Evolutionary conservation across 2,329 filamentous ascomycete species (phyloP), one percentile per base, ranked within the genome.

Genomic region (Gnomoniopsis smithogilvyi): DNA sequence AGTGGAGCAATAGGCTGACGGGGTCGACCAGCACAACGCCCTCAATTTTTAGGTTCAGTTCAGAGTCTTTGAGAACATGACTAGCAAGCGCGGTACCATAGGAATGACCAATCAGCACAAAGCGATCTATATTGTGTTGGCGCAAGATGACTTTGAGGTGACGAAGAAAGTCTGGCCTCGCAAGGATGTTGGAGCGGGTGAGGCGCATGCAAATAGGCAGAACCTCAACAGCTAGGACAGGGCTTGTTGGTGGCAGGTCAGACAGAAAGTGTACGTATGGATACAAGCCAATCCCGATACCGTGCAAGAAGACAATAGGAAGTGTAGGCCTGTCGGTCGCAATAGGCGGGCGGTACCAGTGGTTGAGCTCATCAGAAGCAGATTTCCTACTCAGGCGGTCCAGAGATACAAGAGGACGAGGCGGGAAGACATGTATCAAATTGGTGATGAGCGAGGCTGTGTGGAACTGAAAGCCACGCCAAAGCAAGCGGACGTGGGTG

Each of bases 31-130:
- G 72, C 24, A 82, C 70, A 6, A 76, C 66, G 1, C 76, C 75
- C 7, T 67, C 77, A 17, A 89, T 77, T 15, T 84, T 78, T 2
- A 81, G 69, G 38, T 78, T 72, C 1, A 86, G 69, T 1, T 63
- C 65, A 1, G 77, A 69, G 24, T 78, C 76, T 26, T 78, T 78
- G 14, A 91, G 74, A 53, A 90, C 76, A 66, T 89, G 84, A 1
- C 86, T 83, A 38, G 82, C 80, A 50, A 88, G 73, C 12, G 86
- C 81, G 8, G 81, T 85, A 53, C 88, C 87, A 68, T 89, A 91
- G 22, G 79, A 82, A 70, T 90, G 86, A 15, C 81, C 80, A 1
- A 80, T 79, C 3, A 91, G 73, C 1, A 87, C 78, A 62, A 90
- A 85, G 45, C 77, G 76, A 26, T 80, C 71, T 76, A 81, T 85